Percentiles rank a stretch among this genome's conserved stretches.
phyloP scores from a whole-genome alignment of 2,329 filamentous ascomycete species.

The Anthostomella pinea region DNA sequence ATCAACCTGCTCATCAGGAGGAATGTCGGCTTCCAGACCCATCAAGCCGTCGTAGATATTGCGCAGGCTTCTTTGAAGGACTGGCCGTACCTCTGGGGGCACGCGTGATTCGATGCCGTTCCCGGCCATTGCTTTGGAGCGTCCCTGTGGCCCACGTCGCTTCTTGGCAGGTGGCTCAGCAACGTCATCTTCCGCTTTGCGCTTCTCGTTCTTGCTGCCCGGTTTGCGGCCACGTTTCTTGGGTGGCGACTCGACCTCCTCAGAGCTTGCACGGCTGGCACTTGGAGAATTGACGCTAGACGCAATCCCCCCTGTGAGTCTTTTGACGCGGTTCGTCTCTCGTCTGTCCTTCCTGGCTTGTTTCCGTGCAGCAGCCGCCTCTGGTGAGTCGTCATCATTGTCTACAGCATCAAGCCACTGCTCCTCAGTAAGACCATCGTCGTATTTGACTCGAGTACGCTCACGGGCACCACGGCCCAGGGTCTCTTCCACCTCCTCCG shows the following conservation, averaged over 20 bases:
- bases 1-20: conserved; percentile 46
- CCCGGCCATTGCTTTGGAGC: conserved; percentile 57
- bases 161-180: conserved; percentile 77
- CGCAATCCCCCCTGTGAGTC: conserved; percentile 33
- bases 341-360: conserved; percentile 80
- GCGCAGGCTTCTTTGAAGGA: conserved; percentile 78
- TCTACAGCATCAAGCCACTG: conserved; percentile 99
- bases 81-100: conserved; percentile 64
- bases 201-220: conserved; percentile 72
- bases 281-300: conserved; percentile 68
- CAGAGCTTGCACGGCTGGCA: conserved; percentile 78
- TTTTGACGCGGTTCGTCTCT: conserved; percentile 70
- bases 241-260: conserved; percentile 69
- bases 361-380: conserved; percentile 88
- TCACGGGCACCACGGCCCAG: conserved; percentile 90
- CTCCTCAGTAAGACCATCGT: conserved; percentile 96
- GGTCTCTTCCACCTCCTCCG: conserved; percentile 75
- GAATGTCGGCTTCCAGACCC: conserved; percentile 76
- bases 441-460: conserved; percentile 89
- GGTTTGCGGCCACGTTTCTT: conserved; percentile 87
- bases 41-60: conserved; percentile 77
- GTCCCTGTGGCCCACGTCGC: conserved; percentile 67
- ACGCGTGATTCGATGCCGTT: conserved; percentile 47
- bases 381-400: conserved; percentile 90
- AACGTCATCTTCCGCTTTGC: conserved; percentile 79